A percentile compares a stretch with the other conserved stretches of the same genome.
Evolutionary conservation across 164 flowering plant genomes (phyloP).

Genomic region (Cinnamomum chago): DNA sequence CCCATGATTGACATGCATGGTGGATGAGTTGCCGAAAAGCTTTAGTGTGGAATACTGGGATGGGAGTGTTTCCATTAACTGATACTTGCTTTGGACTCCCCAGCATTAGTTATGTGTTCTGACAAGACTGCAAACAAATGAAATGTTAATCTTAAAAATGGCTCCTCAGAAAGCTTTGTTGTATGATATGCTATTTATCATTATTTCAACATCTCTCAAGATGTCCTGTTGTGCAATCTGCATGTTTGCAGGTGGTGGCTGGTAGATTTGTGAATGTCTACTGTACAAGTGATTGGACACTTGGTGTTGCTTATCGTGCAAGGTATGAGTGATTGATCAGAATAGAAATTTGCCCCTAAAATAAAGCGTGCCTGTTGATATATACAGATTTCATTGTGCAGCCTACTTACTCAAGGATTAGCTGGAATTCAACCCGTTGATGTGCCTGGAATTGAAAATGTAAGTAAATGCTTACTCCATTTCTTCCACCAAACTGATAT

Average conservation of each 20-base stretch:
- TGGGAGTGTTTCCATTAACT: background rate
- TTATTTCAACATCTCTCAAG: background rate
- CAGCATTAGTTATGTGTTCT: background rate
- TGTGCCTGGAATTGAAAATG: slow-evolving; percentile 85
- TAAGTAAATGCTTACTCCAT: slow-evolving; percentile 26
- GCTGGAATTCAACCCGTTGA: slow-evolving; percentile 91
- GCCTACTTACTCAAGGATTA: slow-evolving; percentile 81
- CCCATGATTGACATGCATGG: background rate
- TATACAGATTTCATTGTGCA: slow-evolving; percentile 22
- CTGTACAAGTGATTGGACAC: slow-evolving; percentile 86
- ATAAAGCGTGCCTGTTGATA: background rate
- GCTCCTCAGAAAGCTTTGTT: background rate
- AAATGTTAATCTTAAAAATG: too few relatives aligned
- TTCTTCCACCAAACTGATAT: background rate
- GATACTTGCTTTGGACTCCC: background rate
- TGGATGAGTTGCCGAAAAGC: background rate
- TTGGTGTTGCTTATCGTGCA: slow-evolving; percentile 95
- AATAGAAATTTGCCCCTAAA: background rate
- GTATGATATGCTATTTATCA: background rate
- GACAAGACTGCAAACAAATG: background rate
- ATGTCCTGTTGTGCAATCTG: background rate
- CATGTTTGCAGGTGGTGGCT: slow-evolving; percentile 68
- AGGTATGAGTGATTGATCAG: slow-evolving; percentile 38
- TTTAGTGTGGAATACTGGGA: background rate
- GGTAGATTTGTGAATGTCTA: slow-evolving; percentile 93